Evolutionary conservation across 192 early-diverging fungal species (phyloP).

Genomic region (Entomortierella lignicola): DNA sequence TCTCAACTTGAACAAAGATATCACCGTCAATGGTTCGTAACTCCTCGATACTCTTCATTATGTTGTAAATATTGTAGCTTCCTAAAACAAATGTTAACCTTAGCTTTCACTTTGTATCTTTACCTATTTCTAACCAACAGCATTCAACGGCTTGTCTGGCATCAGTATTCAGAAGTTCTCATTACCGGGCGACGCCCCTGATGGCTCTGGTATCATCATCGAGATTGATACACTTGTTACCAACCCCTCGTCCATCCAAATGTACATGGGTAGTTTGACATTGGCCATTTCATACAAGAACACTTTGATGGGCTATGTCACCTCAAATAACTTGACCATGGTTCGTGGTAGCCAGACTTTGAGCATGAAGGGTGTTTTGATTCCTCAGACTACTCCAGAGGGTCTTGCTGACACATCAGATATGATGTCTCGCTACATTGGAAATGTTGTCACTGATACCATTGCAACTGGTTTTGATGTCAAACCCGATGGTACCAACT

Average conservation of each 20-base stretch:
- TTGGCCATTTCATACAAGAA: conserved; percentile 60
- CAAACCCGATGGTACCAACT: conserved; percentile 55
- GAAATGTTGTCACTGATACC: conserved; percentile 47
- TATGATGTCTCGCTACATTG: conserved; percentile 62
- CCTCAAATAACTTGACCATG: conserved; percentile 53
- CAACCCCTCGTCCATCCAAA: conserved; percentile 62
- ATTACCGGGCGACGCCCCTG: conserved; percentile 62
- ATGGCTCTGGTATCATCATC: conserved; percentile 64
- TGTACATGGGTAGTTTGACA: conserved; percentile 62
- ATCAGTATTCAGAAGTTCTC: conserved; percentile 61
- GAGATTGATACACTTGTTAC: conserved; percentile 58
- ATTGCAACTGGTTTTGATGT: conserved; percentile 57
- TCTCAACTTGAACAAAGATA: conserved; percentile 60
- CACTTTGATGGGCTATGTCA: conserved; percentile 58
- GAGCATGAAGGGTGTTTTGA: conserved; percentile 57
- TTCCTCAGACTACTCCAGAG: conserved; percentile 56
- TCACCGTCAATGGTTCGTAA: conserved; percentile 58
- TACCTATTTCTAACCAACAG: neutral
- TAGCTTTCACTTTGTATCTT: neutral
- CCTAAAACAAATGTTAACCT: neutral
- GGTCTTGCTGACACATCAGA: conserved; percentile 52
- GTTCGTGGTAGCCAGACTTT: conserved; percentile 55
- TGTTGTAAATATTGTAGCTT: neutral
- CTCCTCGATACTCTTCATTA: neutral
- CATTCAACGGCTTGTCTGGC: conserved; percentile 62